Evolutionary conservation across 2,329 filamentous ascomycete species (phyloP).

Genomic region (Beauveria brongniartii): DNA sequence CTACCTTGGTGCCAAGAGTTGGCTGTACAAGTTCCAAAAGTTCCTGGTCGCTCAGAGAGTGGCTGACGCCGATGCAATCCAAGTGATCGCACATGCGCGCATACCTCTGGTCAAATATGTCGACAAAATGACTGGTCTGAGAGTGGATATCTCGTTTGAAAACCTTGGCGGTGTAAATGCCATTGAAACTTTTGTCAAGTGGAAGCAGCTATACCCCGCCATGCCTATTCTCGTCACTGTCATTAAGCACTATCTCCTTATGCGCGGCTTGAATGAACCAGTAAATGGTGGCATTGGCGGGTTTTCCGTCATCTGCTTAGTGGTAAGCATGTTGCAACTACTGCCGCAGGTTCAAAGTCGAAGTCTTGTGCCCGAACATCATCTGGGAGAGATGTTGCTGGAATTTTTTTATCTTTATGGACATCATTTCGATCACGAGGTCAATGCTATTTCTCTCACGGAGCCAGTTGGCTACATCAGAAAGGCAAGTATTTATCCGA

Average conservation of each 20-base stretch:
- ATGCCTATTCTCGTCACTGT: constrained; percentile 82
- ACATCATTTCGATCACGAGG: constrained; percentile 63
- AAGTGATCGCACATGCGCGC: constrained; percentile 66
- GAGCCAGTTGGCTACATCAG: constrained; percentile 61
- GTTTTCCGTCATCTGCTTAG: constrained; percentile 88
- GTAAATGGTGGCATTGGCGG: constrained; percentile 86
- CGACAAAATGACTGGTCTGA: constrained; percentile 68
- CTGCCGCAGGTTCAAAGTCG: constrained; percentile 62
- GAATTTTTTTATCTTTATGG: constrained; percentile 89
- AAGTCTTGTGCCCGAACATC: constrained; percentile 50
- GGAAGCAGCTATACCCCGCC: constrained; percentile 71
- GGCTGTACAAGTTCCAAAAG: constrained; percentile 53
- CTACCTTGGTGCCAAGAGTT: constrained; percentile 41
- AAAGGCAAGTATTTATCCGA: constrained; percentile 52
- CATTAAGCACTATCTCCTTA: constrained; percentile 86
- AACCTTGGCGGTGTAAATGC: constrained; percentile 76
- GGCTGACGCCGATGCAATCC: constrained; percentile 48
- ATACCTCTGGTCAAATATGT: constrained; percentile 91
- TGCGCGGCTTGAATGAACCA: constrained; percentile 87
- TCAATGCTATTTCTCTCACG: constrained; percentile 65
- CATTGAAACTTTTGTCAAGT: constrained; percentile 69
- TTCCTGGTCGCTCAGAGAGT: constrained; percentile 51
- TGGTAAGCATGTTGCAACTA: constrained; percentile 79
- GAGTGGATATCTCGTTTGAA: constrained; percentile 92
- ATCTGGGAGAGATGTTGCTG: constrained; percentile 74